phyloP scores from a whole-genome alignment of 345 rosid genomes.

The Mallotus nudiflorus region DNA sequence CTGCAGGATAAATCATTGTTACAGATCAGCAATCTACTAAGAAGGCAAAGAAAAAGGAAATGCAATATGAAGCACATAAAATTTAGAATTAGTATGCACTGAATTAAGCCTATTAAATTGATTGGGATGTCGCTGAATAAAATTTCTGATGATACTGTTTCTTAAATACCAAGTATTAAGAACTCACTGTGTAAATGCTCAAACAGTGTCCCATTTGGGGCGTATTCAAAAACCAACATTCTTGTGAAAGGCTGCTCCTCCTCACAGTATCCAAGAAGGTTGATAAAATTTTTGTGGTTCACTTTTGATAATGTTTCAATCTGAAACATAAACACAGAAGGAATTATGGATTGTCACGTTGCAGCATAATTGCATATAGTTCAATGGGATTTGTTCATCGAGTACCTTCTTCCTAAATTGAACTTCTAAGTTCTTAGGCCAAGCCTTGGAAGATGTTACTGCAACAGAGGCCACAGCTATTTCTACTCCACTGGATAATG shows the following conservation, averaged over 20 bases:
- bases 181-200: conserved; percentile 91
- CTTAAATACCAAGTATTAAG: neutral
- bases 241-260: conserved; percentile 79
- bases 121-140: neutral
- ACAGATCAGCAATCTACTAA: neutral
- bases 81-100: neutral
- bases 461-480: conserved; percentile 68
- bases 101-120: neutral
- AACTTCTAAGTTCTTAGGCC: conserved; percentile 73
- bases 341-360: conserved; percentile 11
- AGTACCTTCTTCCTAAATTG: conserved; percentile 79
- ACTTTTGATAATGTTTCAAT: conserved; percentile 69
- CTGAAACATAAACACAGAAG: conserved; percentile 45
- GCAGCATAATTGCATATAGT: neutral
- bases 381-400: neutral
- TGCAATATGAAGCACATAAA: too few species aligned
- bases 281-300: conserved; percentile 92
- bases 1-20: conserved; percentile 40
- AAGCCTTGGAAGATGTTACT: conserved; percentile 47
- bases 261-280: conserved; percentile 82
- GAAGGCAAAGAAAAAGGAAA: neutral
- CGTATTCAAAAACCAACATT: conserved; percentile 94
- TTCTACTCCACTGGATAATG: conserved; percentile 87
- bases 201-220: conserved; percentile 91
- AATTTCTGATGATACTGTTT: too few species aligned